Base-by-base conservation (phyloP, 139 green algal species). In the Mesotaenium endlicherianum region DNA sequence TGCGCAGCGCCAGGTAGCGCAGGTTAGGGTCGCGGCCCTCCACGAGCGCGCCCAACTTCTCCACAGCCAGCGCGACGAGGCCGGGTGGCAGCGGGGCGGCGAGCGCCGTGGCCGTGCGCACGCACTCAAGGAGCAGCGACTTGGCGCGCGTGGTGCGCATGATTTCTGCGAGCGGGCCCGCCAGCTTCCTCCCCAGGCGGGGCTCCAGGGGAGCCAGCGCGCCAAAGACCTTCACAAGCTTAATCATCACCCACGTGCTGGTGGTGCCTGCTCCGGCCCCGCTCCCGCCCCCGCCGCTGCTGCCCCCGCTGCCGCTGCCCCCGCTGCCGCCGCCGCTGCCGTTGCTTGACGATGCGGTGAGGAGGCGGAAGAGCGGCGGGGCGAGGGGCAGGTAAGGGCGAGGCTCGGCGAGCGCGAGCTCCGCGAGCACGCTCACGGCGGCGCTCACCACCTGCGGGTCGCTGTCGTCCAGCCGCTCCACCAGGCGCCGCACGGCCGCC, bases 221-320 rank as follows among this genome's bases (percentile, higher is more conserved):
- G 6, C 67, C 86, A 40, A 92, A 91, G 17, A 89, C 67, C 79
- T 91, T 91, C 11, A 92, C 83, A 6, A 92, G 80, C 87, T 92
- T 92, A 70, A 92, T 92, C 26, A 89, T 77, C 49, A 90, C 84
- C 89, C 89, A 92, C n/a, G n/a, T n/a, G n/a, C n/a, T n/a, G n/a
- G n/a, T n/a, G n/a, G n/a, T n/a, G n/a, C n/a, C n/a, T n/a, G n/a
- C n/a, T n/a, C n/a, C n/a, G n/a, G n/a, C n/a, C n/a, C n/a, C n/a
- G n/a, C n/a, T n/a, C n/a, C n/a, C n/a, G n/a, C n/a, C n/a, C n/a
- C n/a, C n/a, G n/a, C n/a, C n/a, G n/a, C n/a, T n/a, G n/a, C n/a
- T n/a, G n/a, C n/a, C n/a, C n/a, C n/a, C n/a, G n/a, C n/a, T n/a
- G n/a, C n/a, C n/a, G n/a, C n/a, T n/a, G n/a, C n/a, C n/a, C n/a